A percentile compares a stretch with the other conserved stretches of the same genome.
Evolutionary conservation across 495 filamentous ascomycete species (phyloP).

Genomic region (Aspergillus ostianus): DNA sequence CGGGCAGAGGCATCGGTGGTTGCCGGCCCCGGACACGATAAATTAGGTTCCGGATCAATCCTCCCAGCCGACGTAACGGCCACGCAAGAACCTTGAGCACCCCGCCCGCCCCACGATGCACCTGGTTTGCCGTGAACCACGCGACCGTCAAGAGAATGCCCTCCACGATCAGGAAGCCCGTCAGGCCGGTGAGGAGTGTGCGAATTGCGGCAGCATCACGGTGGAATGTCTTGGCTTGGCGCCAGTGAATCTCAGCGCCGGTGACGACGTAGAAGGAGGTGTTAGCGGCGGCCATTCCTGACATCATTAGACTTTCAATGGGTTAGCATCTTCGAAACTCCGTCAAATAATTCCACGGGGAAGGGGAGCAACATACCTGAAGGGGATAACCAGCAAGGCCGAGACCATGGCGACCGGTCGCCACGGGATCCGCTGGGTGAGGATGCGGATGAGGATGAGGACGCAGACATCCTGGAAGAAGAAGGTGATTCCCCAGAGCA

Average conservation of each 20-base stretch:
- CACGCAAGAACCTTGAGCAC: conserved; percentile 32
- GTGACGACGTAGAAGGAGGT: conserved; percentile 36
- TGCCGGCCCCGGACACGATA: conserved; percentile 12
- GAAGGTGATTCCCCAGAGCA: conserved; percentile 38
- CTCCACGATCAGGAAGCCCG: conserved; percentile 36
- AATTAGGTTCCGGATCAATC: conserved; percentile 15
- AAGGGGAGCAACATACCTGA: conserved; percentile 27
- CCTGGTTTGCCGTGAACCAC: conserved; percentile 20
- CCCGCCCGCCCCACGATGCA: conserved; percentile 29
- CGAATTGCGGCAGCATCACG: conserved; percentile 36
- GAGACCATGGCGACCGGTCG: conserved; percentile 22
- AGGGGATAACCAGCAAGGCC: conserved; percentile 30
- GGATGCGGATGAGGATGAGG: conserved; percentile 30
- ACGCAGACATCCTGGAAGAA: conserved; percentile 40
- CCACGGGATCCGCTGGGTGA: conserved; percentile 26
- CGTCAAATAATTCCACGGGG: background rate
- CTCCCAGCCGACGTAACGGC: conserved; percentile 26
- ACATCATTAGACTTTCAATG: conserved; percentile 28
- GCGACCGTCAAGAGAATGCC: conserved; percentile 23
- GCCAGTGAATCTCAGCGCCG: conserved; percentile 43
- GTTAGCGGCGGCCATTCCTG: conserved; percentile 37
- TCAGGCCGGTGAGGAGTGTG: conserved; percentile 38
- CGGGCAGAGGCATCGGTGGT: conserved; percentile 25
- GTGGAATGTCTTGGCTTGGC: conserved; percentile 33
- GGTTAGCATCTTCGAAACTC: background rate